Evolutionary conservation across 2,329 filamentous ascomycete species (phyloP).

Genomic region (Colletotrichum chlorophyti): DNA sequence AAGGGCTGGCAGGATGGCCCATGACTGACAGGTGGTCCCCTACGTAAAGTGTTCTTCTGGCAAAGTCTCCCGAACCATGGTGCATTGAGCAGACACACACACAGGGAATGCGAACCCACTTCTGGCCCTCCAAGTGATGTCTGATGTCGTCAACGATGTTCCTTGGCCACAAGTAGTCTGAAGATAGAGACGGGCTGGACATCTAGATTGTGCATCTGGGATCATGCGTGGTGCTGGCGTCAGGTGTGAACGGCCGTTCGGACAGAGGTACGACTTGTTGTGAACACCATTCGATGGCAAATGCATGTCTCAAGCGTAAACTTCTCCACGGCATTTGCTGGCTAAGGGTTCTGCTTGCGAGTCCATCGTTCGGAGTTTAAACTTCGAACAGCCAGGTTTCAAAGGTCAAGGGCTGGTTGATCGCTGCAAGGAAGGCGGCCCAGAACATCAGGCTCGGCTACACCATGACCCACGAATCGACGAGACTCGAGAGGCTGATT

Average conservation of each 20-base stretch:
- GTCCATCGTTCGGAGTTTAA: conserved; percentile 3
- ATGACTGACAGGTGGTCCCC: conserved; percentile 15
- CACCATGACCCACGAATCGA: not conserved
- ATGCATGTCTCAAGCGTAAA: not conserved
- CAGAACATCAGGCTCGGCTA: conserved; percentile 15
- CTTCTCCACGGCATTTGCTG: not conserved
- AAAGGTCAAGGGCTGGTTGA: conserved; percentile 14
- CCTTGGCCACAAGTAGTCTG: not conserved
- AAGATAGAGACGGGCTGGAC: conserved; percentile 11
- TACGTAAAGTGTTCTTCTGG: conserved; percentile 12
- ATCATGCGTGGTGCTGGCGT: not conserved
- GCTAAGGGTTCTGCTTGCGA: conserved; percentile 7
- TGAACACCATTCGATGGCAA: conserved; percentile 1
- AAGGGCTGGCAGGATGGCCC: conserved; percentile 12
- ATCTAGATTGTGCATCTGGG: not conserved
- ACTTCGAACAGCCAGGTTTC: conserved; percentile 26
- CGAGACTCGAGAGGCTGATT: not conserved
- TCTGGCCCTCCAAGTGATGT: conserved; percentile 11
- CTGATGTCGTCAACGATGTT: conserved; percentile 23
- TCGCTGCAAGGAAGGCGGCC: conserved; percentile 12
- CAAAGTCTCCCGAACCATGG: not conserved
- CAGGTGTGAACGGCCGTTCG: not conserved
- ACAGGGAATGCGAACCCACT: conserved; percentile 6
- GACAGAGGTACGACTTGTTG: not conserved
- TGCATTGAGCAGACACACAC: conserved; percentile 9